These are phyloP conservation scores for Borealophlyctis nickersoniae DNA, from an alignment of 192 early-diverging fungal genomes.

Conservation along the genomic window DNA sequence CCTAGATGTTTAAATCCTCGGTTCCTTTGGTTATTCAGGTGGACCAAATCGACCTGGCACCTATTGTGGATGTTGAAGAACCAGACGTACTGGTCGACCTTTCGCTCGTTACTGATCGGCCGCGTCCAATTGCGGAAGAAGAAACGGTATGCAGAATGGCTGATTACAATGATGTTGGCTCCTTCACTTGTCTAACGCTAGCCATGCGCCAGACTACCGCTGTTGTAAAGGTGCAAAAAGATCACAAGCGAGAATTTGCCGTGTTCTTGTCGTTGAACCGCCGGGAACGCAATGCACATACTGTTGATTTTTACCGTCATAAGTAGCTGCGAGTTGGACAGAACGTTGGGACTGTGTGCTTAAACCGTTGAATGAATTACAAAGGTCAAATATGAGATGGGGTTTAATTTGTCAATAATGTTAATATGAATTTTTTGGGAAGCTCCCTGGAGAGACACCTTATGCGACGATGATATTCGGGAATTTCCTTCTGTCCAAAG, in stretches of 20 bases:
- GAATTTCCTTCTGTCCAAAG: too few species aligned
- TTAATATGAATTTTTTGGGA: too few species aligned
- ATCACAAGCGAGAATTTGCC: slow-evolving; percentile 11
- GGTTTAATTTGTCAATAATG: too few species aligned
- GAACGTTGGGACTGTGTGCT: too few species aligned
- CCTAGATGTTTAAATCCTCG: slow-evolving; percentile 13
- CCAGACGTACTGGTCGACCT: slow-evolving; percentile 33
- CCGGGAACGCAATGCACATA: slow-evolving; percentile 40
- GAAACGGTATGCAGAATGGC: slow-evolving; percentile 3
- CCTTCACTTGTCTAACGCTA: not conserved
- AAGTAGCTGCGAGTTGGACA: too few species aligned
- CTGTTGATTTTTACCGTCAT: slow-evolving; percentile 30
- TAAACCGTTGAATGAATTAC: too few species aligned
- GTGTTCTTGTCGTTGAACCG: slow-evolving; percentile 30
- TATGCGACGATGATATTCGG: too few species aligned
- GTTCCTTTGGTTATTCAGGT: slow-evolving; percentile 19
- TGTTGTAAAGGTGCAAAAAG: too few species aligned
- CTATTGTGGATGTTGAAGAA: slow-evolving; percentile 23
- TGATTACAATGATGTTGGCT: slow-evolving; percentile 1
- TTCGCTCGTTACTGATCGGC: slow-evolving; percentile 31
- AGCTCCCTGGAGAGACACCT: too few species aligned
- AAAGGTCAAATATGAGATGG: too few species aligned
- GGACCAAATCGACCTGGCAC: slow-evolving; percentile 18
- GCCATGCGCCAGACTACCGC: not conserved
- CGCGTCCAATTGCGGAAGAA: slow-evolving; percentile 36